Conservation (phyloP, 768 basidiomycete genomes). For the Pisolithus marmoratus region DNA sequence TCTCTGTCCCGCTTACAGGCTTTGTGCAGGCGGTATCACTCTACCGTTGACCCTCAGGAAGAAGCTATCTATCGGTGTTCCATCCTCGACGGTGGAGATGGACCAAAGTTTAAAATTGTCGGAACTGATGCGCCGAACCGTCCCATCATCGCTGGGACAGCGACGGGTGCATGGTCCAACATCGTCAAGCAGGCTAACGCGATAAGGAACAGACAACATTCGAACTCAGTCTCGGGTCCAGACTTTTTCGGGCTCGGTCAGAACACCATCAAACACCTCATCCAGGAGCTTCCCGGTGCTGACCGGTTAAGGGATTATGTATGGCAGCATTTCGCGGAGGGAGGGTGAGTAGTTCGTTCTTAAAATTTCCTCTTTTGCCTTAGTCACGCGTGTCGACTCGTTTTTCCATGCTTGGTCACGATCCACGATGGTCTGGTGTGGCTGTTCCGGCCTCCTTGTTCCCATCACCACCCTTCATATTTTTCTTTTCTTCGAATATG, state of each 20-base stretch:
- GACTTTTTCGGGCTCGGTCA: slow-evolving; percentile 86
- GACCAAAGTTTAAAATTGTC: slow-evolving; percentile 80
- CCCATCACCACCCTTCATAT: slow-evolving; percentile 17
- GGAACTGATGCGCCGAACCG: slow-evolving; percentile 66
- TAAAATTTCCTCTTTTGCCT: slow-evolving; percentile 1
- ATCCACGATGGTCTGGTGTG: not conserved
- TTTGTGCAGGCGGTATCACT: slow-evolving; percentile 61
- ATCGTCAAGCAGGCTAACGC: slow-evolving; percentile 81
- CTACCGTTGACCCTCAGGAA: slow-evolving; percentile 57
- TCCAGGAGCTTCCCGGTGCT: slow-evolving; percentile 78
- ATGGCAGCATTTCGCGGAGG: slow-evolving; percentile 82
- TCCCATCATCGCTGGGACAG: slow-evolving; percentile 77
- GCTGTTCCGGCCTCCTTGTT: slow-evolving; percentile 9
- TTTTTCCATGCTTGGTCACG: not conserved
- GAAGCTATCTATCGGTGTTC: slow-evolving; percentile 80
- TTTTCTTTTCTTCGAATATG: slow-evolving; percentile 25
- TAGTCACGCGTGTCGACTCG: not conserved
- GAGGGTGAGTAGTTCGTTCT: slow-evolving; percentile 55
- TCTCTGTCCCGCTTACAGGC: not conserved
- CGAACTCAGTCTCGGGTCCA: slow-evolving; percentile 82
- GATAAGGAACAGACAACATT: slow-evolving; percentile 76
- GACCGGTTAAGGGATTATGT: slow-evolving; percentile 73
- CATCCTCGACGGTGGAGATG: slow-evolving; percentile 80
- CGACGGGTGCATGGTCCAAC: slow-evolving; percentile 81
- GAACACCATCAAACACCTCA: slow-evolving; percentile 84